Evolutionary conservation across 164 flowering plant genomes (phyloP).

Genomic region (Protea cynaroides): DNA sequence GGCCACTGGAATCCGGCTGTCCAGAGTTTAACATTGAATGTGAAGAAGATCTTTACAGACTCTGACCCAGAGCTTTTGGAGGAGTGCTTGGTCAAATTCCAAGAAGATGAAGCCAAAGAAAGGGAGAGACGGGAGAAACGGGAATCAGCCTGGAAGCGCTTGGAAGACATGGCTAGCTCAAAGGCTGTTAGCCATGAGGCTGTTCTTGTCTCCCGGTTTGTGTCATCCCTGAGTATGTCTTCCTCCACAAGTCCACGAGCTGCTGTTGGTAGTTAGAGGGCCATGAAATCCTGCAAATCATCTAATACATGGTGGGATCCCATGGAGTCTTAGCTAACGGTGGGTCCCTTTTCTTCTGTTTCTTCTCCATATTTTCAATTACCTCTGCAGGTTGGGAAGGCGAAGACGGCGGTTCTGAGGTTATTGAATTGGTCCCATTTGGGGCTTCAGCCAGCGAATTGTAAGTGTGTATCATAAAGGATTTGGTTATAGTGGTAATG

Average conservation of each 20-base stretch:
- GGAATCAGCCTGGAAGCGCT: conserved; percentile 61
- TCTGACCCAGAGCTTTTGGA: conserved; percentile 56
- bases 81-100: conserved; percentile 51
- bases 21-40: conserved; percentile 70
- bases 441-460: conserved; percentile 17
- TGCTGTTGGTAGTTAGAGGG: conserved; percentile 34
- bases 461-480: conserved; percentile 38
- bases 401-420: conserved; percentile 17
- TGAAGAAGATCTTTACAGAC: conserved; percentile 66
- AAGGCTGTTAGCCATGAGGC: conserved; percentile 54
- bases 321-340: conserved; percentile 7
- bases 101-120: conserved; percentile 58
- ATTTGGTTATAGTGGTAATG: conserved; percentile 25
- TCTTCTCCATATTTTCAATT: conserved; percentile 2
- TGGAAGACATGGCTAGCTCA: conserved; percentile 71
- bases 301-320: conserved; percentile 6
- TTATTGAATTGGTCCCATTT: conserved; percentile 13
- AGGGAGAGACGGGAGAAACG: conserved; percentile 43
- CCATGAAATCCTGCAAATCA: background rate
- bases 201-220: conserved; percentile 48
- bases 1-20: conserved; percentile 90
- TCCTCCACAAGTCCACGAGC: conserved; percentile 32
- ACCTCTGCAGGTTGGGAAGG: conserved; percentile 9
- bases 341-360: conserved; percentile 11
- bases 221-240: conserved; percentile 36